Conservation (phyloP, 2,329 filamentous ascomycete species). For the Trichophaea hybrida region DNA sequence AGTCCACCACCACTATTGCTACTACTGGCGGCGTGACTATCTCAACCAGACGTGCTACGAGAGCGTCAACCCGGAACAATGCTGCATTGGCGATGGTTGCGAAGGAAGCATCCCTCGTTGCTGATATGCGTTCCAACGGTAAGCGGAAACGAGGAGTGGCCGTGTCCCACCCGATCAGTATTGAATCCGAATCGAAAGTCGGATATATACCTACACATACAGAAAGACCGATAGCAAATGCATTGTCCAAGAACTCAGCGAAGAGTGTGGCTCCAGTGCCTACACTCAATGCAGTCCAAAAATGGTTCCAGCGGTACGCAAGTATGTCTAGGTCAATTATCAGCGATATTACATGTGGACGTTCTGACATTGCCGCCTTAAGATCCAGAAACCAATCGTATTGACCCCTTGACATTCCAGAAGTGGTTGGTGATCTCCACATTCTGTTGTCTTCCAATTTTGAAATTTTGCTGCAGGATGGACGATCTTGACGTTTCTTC, state of each 20-base stretch:
- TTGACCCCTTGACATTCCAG: neutral
- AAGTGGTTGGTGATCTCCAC: neutral
- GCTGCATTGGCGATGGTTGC: neutral
- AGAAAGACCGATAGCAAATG: neutral
- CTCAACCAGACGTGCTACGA: neutral
- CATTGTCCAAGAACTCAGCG: neutral
- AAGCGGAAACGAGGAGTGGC: neutral
- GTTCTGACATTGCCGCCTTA: neutral
- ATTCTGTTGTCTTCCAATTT: neutral
- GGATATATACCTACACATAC: neutral
- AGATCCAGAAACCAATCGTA: neutral
- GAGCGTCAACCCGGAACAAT: neutral
- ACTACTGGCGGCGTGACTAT: neutral
- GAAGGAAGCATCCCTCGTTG: neutral
- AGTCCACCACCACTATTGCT: neutral
- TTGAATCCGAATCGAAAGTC: neutral
- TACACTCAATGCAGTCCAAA: neutral
- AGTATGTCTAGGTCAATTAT: neutral
- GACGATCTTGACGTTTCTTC: conserved; percentile 14
- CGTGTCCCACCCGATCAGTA: neutral
- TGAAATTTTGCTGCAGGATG: conserved; percentile 9
- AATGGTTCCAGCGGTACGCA: neutral
- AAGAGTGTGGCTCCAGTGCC: neutral
- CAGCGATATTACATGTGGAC: neutral
- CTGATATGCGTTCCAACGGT: neutral